These are phyloP conservation scores for Fusarium gaditjirri DNA, from an alignment of 2,329 filamentous ascomycete genomes.

Conservation along the genomic window DNA sequence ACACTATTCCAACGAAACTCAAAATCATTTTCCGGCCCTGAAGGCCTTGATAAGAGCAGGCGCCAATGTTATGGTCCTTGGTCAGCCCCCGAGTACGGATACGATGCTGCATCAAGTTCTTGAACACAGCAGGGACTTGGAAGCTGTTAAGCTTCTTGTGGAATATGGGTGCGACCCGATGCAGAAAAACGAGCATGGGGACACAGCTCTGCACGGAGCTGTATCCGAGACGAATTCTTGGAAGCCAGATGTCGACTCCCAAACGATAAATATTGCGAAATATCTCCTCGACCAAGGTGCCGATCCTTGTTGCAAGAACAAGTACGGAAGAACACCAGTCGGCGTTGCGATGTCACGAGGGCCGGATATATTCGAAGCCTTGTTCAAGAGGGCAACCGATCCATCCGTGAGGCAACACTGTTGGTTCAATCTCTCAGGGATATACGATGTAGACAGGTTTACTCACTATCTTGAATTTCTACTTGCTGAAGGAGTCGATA, in stretches of 20 bases:
- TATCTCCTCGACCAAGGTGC: constrained; percentile 30
- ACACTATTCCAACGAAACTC: background rate
- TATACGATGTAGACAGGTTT: background rate
- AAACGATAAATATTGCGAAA: constrained; percentile 1
- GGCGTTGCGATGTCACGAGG: background rate
- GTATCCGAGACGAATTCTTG: background rate
- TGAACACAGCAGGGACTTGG: background rate
- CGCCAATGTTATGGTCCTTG: background rate
- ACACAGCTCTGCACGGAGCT: background rate
- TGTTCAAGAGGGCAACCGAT: constrained; percentile 19
- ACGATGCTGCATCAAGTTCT: constrained; percentile 13
- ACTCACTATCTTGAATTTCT: constrained; percentile 9
- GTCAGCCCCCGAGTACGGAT: background rate
- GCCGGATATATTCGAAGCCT: background rate
- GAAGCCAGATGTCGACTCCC: background rate
- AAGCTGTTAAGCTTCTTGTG: constrained; percentile 20
- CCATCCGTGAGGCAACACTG: background rate
- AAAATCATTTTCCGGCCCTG: background rate
- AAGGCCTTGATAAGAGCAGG: constrained; percentile 21
- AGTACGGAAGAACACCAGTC: background rate
- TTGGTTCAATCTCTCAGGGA: constrained; percentile 21
- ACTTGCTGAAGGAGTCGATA: constrained; percentile 23
- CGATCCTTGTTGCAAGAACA: constrained; percentile 7
- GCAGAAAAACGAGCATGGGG: background rate
- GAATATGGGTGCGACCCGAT: constrained; percentile 27